These are phyloP conservation scores for Tylopilus subfusipes DNA, from an alignment of 768 basidiomycete species.

Conservation along the genomic window DNA sequence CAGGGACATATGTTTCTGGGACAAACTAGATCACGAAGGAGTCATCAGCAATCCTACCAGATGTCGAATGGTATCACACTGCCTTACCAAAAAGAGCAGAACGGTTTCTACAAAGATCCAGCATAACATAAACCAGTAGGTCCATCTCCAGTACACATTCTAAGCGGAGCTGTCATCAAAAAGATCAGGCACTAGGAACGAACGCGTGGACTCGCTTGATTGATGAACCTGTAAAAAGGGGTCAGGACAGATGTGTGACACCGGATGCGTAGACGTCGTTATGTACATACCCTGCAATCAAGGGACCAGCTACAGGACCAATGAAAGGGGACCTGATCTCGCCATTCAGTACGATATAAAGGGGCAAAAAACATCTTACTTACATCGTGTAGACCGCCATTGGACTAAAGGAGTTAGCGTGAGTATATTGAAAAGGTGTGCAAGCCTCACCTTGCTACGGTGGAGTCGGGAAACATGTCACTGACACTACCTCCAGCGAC, in stretches of 20 bases:
- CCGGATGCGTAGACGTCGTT: no score
- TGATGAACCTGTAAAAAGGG: constrained; percentile 53
- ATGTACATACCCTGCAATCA: constrained; percentile 52
- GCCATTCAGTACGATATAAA: neutral
- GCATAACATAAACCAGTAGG: constrained; percentile 64
- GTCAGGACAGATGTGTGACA: neutral
- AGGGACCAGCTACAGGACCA: constrained; percentile 52
- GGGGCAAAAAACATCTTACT: neutral
- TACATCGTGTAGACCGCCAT: constrained; percentile 53
- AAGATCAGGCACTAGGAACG: neutral
- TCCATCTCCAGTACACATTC: constrained; percentile 71
- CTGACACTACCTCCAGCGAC: constrained; percentile 61
- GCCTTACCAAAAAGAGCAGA: constrained; percentile 49
- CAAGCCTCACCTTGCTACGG: constrained; percentile 54
- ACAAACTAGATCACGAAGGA: constrained; percentile 42
- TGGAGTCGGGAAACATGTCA: constrained; percentile 52
- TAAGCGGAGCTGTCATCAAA: constrained; percentile 20
- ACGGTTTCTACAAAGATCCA: constrained; percentile 60
- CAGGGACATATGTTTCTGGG: constrained; percentile 69
- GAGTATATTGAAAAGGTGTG: neutral
- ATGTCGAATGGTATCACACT: no score
- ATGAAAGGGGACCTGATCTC: constrained; percentile 46
- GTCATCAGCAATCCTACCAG: neutral
- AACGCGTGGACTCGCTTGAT: constrained; percentile 42
- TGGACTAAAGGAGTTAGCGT: constrained; percentile 35